Evolutionary conservation across 768 basidiomycete genomes (phyloP).

Genomic region (Pisolithus albus): DNA sequence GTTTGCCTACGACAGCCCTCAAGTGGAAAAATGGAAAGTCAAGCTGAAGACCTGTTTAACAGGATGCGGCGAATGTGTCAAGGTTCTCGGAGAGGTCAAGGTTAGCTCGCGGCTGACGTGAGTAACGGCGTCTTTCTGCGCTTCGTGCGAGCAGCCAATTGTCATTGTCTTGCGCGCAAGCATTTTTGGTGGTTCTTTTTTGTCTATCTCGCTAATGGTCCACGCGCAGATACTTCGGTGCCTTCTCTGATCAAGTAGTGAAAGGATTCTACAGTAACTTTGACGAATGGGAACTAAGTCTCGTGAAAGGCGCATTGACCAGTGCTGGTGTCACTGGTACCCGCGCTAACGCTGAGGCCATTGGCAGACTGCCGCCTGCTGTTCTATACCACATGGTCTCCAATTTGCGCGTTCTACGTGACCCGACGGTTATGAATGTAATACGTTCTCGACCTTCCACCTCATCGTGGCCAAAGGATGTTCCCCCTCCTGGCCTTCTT

Average conservation of each 20-base stretch:
- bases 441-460: slow-evolving; percentile 21
- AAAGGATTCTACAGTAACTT: slow-evolving; percentile 55
- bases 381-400: slow-evolving; percentile 56
- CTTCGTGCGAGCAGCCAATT: neutral
- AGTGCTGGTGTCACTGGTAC: slow-evolving; percentile 18
- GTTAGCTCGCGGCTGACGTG: slow-evolving; percentile 61
- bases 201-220: slow-evolving; percentile 10
- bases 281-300: slow-evolving; percentile 56
- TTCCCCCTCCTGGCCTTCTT: slow-evolving; percentile 56
- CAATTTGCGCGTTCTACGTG: slow-evolving; percentile 51
- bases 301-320: slow-evolving; percentile 45
- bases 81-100: slow-evolving; percentile 60
- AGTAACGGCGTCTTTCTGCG: slow-evolving; percentile 27
- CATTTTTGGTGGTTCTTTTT: slow-evolving; percentile 5
- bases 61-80: slow-evolving; percentile 66
- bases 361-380: slow-evolving; percentile 43
- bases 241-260: slow-evolving; percentile 47
- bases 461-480: slow-evolving; percentile 49
- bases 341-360: slow-evolving; percentile 17
- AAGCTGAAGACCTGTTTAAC: slow-evolving; percentile 49
- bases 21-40: slow-evolving; percentile 58
- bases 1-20: slow-evolving; percentile 63
- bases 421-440: slow-evolving; percentile 37
- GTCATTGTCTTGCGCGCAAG: slow-evolving; percentile 1
- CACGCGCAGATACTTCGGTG: slow-evolving; percentile 61